Evolutionary conservation across 192 early-diverging fungal species (phyloP), one percentile per base, ranked within the genome.

Genomic region (Backusella circina): DNA sequence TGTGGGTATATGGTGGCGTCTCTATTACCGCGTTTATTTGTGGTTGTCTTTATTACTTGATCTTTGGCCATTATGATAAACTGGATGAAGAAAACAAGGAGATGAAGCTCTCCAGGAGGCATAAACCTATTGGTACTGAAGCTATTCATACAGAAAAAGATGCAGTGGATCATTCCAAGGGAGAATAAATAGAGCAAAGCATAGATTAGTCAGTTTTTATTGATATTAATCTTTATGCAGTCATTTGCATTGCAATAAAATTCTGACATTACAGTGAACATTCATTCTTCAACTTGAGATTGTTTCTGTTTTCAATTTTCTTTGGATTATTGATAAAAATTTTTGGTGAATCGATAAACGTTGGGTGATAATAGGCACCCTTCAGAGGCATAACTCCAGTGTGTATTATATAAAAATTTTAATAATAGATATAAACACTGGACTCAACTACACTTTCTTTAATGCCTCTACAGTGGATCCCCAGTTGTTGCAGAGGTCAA

Each of bases 1-100:
- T 85, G 26, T 74, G 82, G 72, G 83, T 88, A 67, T 91, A 88
- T 81, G 78, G 85, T 41, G 85, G 87, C 71, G 79, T 88, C 8
- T 84, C 85, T 2, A 74, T 54, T n/a, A 71, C 51, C 65, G 80
- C 80, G 1, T 72, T 76, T 68, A 39, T 70, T 12, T 70, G 23
- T 73, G 84, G 88, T 44, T 38, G 82, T 23, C 57, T 89, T n/a
- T 91, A 88, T 72, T 84, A 81, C 57, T 67, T 83, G 31, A 77
- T 78, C 74, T 91, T 91, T 82, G 76, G 83, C 47, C 82, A 91
- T 57, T 91, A 90, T 76, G 89, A 90, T 75, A 61, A 68, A 7
- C 37, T 78, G n/a, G 89, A 82, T 57, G 73, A 73, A 36, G 77
- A 70, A 47, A 35, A 44, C n/a, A 74, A 70, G 13, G 28, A 16